Base-by-base conservation (phyloP, 73 alveolate species). In the Strombidium stylifer region DNA sequence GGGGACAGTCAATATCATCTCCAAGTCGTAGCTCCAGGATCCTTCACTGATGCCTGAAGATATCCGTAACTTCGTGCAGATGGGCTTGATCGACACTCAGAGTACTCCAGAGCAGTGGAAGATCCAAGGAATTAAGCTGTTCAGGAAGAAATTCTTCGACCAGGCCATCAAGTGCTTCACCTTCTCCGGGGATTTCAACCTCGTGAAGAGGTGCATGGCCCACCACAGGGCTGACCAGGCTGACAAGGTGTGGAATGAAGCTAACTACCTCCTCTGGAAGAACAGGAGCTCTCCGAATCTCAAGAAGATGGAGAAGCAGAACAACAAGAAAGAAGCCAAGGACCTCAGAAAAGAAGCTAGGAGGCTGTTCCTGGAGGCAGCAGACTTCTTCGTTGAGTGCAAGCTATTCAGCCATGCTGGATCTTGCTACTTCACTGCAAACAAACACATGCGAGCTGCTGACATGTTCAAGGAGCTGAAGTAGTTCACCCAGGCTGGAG, bases 151-250 rank as follows among this genome's bases (percentile, higher is more conserved):
- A 51, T 90, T 55, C 70, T 90, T 81, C 52, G 91, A 85, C 12
- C 73, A 82, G 28, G 97, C 97, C 19, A 66, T 31, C 52, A 66
- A 82, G 66, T 90, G 97, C 62, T 90, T 90, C 76, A 42, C 41
- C 31, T 37, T 46, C 40, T 82, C 94, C n/a, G 55, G 56, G 0
- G 97, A 89, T 49, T 73, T 70, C 20, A 68, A 37, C 28, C 79
- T 84, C 0, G 65, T 72, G 26, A 19, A 30, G 50, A 89, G 85
- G 50, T 71, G 93, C 23, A 32, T 25, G 27, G 94, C 97, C 11
- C 80, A 69, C 59, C 19, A 37, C 11, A 24, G 54, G 20, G 97
- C 97, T 24, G 85, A 67, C 31, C 34, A 69, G 31, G 97, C 88
- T 2, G 31, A 69, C 16, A 16, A 2, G 2, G n/a, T 46, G 23